Percentiles rank a stretch among this genome's conserved stretches.
phyloP scores from a whole-genome alignment of 257 asterid genomes.

The Solanum okadae region DNA sequence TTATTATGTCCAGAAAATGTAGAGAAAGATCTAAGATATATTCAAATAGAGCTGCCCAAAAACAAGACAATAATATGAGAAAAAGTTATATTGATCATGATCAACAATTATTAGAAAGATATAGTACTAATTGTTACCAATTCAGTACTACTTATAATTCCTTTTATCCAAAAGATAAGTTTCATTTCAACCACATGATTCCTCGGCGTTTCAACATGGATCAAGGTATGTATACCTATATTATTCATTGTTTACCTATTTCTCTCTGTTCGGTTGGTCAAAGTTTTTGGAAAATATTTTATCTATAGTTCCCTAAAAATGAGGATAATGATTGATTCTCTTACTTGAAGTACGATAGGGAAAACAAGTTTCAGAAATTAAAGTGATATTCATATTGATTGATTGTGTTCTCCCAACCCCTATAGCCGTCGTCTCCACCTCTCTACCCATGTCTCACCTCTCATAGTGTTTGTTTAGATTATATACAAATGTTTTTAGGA shows the following conservation, averaged over 20 bases:
- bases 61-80: not conserved
- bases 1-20: constrained; percentile 72
- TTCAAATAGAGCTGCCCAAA: constrained; percentile 9
- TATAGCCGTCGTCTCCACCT: not conserved
- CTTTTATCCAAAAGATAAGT: constrained; percentile 13
- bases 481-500: not conserved
- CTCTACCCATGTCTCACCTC: too few species aligned
- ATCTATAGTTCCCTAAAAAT: not conserved
- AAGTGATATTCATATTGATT: not conserved
- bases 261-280: not conserved
- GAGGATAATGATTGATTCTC: not conserved
- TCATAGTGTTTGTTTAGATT: not conserved
- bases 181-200: constrained; percentile 9
- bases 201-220: constrained; percentile 6
- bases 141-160: constrained; percentile 1
- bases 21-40: constrained; percentile 48
- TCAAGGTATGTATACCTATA: constrained; percentile 24
- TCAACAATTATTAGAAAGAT: constrained; percentile 16
- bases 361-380: not conserved
- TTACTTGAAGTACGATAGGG: not conserved
- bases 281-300: not conserved
- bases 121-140: not conserved
- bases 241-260: not conserved
- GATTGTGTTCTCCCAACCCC: not conserved
- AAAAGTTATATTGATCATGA: constrained; percentile 6